These are phyloP conservation scores for Malassezia restricta DNA, from an alignment of 1,284 basidiomycete species.

Conservation along the genomic window DNA sequence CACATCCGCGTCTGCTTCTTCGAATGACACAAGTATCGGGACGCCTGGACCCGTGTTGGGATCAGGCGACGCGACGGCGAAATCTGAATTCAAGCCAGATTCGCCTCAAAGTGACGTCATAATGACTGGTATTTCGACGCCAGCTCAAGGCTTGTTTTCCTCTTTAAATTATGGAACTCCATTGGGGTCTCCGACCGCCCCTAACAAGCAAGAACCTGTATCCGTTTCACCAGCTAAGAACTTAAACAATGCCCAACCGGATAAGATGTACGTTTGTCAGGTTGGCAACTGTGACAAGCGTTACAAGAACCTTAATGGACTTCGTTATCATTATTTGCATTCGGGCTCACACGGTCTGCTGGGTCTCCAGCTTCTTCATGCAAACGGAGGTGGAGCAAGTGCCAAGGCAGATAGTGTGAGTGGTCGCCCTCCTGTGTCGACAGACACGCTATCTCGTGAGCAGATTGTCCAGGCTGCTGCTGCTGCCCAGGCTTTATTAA, in stretches of 20 bases:
- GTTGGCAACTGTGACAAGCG: constrained; percentile 61
- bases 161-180: background rate
- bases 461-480: constrained; percentile 40
- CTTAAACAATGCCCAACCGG: constrained; percentile 2
- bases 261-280: constrained; percentile 38
- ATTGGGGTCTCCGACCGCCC: background rate
- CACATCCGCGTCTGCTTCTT: too few species aligned
- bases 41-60: too few species aligned
- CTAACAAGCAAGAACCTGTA: background rate
- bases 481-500: constrained; percentile 30
- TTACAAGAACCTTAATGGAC: constrained; percentile 64
- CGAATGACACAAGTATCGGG: too few species aligned
- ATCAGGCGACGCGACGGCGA: too few species aligned
- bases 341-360: constrained; percentile 66
- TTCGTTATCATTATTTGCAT: constrained; percentile 87
- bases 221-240: background rate
- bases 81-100: background rate
- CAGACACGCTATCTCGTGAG: constrained; percentile 34
- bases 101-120: background rate
- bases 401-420: constrained; percentile 39
- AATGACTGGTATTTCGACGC: background rate
- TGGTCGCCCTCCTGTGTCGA: constrained; percentile 38
- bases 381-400: constrained; percentile 37
- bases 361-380: constrained; percentile 41
- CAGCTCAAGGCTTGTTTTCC: background rate